Percentiles rank a stretch among this genome's conserved stretches.
Conservation (phyloP, 768 basidiomycete genomes). For the Aureoboletus auriporus region DNA sequence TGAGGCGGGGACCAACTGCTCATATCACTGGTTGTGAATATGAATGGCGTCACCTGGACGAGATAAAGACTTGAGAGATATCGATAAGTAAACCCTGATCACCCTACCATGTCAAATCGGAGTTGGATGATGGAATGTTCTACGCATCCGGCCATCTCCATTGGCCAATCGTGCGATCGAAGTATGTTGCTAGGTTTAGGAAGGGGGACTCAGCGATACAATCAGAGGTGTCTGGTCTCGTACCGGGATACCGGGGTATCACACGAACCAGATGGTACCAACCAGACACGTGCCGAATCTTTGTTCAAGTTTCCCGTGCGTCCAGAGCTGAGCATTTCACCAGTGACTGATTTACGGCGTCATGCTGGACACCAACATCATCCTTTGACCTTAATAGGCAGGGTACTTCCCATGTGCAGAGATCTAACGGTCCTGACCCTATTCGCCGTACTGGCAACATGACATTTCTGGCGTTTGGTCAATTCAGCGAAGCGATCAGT, state of each 20-base stretch:
- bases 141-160: not conserved
- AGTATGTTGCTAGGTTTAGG: slow-evolving; percentile 5
- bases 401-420: slow-evolving; percentile 10
- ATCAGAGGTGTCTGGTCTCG: slow-evolving; percentile 1
- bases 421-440: not conserved
- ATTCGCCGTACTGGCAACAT: not conserved
- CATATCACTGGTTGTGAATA: not conserved
- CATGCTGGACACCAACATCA: slow-evolving; percentile 4
- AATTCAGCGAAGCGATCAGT: not conserved
- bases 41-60: slow-evolving; percentile 14
- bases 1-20: not conserved
- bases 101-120: slow-evolving; percentile 14
- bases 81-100: slow-evolving; percentile 6
- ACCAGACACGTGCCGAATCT: slow-evolving; percentile 12
- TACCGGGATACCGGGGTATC: slow-evolving; percentile 5
- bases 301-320: slow-evolving; percentile 6
- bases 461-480: not conserved
- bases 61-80: not conserved
- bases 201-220: not conserved
- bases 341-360: slow-evolving; percentile 10
- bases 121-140: slow-evolving; percentile 1
- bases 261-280: slow-evolving; percentile 3
- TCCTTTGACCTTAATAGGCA: slow-evolving; percentile 2
- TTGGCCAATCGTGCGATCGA: slow-evolving; percentile 6
- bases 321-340: slow-evolving; percentile 2